phyloP scores from a whole-genome alignment of 345 rosid genomes.

The Pseudoturritis turrita region DNA sequence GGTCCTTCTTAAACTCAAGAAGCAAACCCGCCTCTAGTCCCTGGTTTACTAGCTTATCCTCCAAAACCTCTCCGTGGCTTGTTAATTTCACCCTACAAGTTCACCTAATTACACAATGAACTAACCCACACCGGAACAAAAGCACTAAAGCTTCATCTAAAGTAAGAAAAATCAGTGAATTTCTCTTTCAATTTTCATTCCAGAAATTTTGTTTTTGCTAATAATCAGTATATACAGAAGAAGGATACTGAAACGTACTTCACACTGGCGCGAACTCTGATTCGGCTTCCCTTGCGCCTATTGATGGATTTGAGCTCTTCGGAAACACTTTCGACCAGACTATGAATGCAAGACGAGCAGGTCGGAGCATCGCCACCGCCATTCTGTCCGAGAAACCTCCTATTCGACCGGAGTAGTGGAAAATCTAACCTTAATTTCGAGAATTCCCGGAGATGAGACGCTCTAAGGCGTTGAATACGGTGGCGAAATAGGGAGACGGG shows the following conservation, averaged over 20 bases:
- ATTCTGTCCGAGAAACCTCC: conserved; percentile 17
- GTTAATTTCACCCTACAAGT: conserved; percentile 53
- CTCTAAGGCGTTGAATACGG: conserved; percentile 37
- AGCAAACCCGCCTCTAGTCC: conserved; percentile 61
- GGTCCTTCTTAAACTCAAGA: conserved; percentile 86
- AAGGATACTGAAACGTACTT: conserved; percentile 40
- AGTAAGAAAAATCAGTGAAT: neutral
- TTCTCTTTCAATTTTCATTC: neutral
- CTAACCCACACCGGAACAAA: neutral
- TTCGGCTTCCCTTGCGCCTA: conserved; percentile 36
- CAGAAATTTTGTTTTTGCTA: neutral
- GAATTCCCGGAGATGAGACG: conserved; percentile 30
- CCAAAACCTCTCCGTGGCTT: conserved; percentile 61
- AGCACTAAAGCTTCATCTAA: neutral
- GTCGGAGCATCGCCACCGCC: neutral
- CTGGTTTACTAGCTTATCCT: conserved; percentile 59
- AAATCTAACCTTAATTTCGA: conserved; percentile 31
- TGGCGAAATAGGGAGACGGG: conserved; percentile 40
- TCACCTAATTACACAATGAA: conserved; percentile 20
- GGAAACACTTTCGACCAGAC: conserved; percentile 61
- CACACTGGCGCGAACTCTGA: conserved; percentile 52
- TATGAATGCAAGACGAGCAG: conserved; percentile 46
- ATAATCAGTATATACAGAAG: neutral
- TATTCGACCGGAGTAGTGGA: conserved; percentile 21
- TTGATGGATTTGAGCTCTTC: conserved; percentile 51